Conservation (phyloP, 148 eudicot species). For the Silene latifolia region DNA sequence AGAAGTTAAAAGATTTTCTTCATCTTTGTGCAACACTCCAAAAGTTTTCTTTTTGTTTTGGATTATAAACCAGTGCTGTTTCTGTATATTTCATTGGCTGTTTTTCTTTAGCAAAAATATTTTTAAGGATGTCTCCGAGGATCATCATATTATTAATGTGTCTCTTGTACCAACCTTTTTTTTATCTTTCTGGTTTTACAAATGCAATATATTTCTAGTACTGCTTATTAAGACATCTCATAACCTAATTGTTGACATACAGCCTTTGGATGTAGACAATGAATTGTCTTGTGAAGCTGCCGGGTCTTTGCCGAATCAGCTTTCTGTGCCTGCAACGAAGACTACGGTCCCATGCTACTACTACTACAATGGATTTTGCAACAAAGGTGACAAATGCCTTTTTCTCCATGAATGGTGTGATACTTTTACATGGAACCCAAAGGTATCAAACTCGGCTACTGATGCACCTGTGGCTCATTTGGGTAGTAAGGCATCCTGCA, state of each 20-base stretch:
- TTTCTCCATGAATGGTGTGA: slow-evolving; percentile 49
- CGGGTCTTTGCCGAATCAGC: slow-evolving; percentile 21
- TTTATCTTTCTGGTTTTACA: background rate
- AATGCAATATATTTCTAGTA: background rate
- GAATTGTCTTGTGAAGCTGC: slow-evolving; percentile 38
- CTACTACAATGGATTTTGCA: slow-evolving; percentile 54
- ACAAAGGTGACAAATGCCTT: slow-evolving; percentile 61
- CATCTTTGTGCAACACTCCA: too few relatives aligned
- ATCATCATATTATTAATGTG: background rate
- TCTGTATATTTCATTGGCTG: background rate
- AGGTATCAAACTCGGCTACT: slow-evolving; percentile 25
- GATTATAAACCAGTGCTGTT: background rate
- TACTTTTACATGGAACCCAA: slow-evolving; percentile 27
- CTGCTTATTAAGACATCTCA: background rate
- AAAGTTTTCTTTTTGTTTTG: background rate
- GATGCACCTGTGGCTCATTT: slow-evolving; percentile 22
- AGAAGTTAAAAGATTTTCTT: too few relatives aligned
- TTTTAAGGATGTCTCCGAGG: background rate
- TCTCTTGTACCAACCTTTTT: background rate
- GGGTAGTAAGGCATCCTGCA: slow-evolving; percentile 33
- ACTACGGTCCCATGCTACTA: slow-evolving; percentile 54
- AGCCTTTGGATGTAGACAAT: slow-evolving; percentile 52
- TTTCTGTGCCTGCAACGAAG: slow-evolving; percentile 38
- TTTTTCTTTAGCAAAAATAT: background rate
- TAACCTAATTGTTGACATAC: slow-evolving; percentile 16